Conservation (phyloP, 495 filamentous ascomycete genomes). For the Tuber borchii region DNA sequence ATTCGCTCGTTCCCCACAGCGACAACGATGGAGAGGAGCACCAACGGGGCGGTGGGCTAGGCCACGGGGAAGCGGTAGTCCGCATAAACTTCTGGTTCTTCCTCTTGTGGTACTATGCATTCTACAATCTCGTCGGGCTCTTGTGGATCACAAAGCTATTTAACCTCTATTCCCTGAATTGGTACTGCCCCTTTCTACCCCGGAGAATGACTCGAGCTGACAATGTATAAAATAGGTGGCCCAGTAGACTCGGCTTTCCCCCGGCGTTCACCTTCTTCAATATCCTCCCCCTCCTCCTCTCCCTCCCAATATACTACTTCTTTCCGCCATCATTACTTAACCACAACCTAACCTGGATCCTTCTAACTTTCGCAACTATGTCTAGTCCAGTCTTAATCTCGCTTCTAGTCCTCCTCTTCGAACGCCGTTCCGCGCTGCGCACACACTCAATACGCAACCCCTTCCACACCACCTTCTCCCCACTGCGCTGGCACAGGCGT, state of each 20-base stretch:
- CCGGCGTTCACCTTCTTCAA: constrained; percentile 53
- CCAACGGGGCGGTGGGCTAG: constrained; percentile 47
- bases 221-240: constrained; percentile 46
- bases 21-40: constrained; percentile 15
- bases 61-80: constrained; percentile 55
- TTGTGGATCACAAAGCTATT: constrained; percentile 64
- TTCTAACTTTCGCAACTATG: constrained; percentile 60
- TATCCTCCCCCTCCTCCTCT: constrained; percentile 50
- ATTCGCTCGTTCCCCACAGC: constrained; percentile 8
- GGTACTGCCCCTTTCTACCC: constrained; percentile 51
- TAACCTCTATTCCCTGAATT: constrained; percentile 56
- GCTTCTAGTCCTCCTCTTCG: constrained; percentile 51
- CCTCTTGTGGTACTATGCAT: constrained; percentile 58
- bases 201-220: background rate
- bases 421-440: constrained; percentile 50
- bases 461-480: background rate
- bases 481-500: constrained; percentile 5
- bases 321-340: constrained; percentile 48
- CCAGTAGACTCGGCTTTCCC: constrained; percentile 54
- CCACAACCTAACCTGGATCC: constrained; percentile 59
- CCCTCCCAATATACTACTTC: constrained; percentile 54
- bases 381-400: constrained; percentile 56
- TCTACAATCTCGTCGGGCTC: constrained; percentile 58
- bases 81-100: constrained; percentile 65
- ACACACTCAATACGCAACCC: constrained; percentile 11